Evolutionary conservation across 345 rosid species (phyloP).

Genomic region (Eucalyptus virginea): DNA sequence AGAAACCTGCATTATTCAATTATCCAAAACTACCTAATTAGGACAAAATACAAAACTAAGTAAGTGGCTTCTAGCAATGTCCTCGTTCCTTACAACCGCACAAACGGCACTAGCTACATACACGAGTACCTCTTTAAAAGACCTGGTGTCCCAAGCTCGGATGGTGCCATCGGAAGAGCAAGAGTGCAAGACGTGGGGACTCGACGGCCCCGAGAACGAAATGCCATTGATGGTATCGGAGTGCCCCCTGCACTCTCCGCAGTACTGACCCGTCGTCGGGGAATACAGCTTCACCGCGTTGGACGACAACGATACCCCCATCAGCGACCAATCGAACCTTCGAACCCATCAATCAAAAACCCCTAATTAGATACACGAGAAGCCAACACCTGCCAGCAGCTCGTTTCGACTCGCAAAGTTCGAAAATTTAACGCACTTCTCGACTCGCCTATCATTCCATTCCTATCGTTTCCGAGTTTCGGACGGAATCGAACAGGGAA

Average conservation of each 20-base stretch:
- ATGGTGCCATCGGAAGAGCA: conserved; percentile 91
- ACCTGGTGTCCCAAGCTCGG: conserved; percentile 85
- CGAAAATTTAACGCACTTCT: not conserved
- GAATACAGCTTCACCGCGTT: conserved; percentile 77
- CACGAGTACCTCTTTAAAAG: conserved; percentile 45
- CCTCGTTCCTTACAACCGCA: not conserved
- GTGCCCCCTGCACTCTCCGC: conserved; percentile 83
- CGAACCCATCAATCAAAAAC: not conserved
- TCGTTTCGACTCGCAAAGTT: not conserved
- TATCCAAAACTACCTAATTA: not conserved
- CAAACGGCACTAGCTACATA: not conserved
- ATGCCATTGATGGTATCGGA: conserved; percentile 51
- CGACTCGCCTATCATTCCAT: not conserved
- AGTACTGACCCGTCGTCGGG: conserved; percentile 71
- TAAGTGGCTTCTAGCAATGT: not conserved
- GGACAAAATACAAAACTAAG: not conserved
- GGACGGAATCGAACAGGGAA: not conserved
- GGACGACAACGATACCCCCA: conserved; percentile 87
- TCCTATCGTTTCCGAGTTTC: not conserved
- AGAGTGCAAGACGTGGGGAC: conserved; percentile 66
- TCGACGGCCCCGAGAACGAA: conserved; percentile 44
- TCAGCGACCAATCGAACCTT: conserved; percentile 55
- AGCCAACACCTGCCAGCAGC: not conserved
- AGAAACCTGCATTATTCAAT: conserved; percentile 32
- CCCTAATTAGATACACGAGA: not conserved